Evolutionary conservation across 495 filamentous ascomycete species (phyloP).

Genomic region (Aspergillus haitiensis): DNA sequence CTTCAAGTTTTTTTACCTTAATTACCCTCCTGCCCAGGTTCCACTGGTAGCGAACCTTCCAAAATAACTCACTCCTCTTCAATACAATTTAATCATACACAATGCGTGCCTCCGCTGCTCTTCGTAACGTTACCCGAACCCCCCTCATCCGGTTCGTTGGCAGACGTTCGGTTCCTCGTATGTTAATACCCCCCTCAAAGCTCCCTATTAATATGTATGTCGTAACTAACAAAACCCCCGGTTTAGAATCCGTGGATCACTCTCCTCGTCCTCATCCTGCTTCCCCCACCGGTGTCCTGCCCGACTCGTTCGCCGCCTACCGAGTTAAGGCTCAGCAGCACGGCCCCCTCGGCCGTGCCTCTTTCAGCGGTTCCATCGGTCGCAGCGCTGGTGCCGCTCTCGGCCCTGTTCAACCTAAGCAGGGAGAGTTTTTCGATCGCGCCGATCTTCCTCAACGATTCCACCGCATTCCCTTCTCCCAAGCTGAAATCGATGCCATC

Average conservation of each 20-base stretch:
- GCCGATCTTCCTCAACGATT: conserved; percentile 83
- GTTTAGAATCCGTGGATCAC: conserved; percentile 68
- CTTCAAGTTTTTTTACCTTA: background rate
- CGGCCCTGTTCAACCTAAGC: conserved; percentile 65
- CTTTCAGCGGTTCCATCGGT: conserved; percentile 59
- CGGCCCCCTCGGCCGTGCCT: conserved; percentile 66
- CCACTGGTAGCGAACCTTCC: background rate
- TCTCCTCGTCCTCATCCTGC: conserved; percentile 62
- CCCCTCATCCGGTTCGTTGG: conserved; percentile 92
- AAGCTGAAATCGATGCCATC: conserved; percentile 90
- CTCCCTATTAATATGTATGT: background rate
- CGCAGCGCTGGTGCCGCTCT: conserved; percentile 63
- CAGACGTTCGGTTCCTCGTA: conserved; percentile 80
- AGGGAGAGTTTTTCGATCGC: conserved; percentile 84
- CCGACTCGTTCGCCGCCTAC: conserved; percentile 85
- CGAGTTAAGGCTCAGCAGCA: conserved; percentile 91
- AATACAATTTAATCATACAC: conserved; percentile 29
- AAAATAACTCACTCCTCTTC: conserved; percentile 12
- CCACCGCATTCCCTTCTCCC: conserved; percentile 65
- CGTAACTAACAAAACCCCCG: conserved; percentile 12
- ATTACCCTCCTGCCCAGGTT: conserved; percentile 23
- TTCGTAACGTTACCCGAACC: conserved; percentile 69
- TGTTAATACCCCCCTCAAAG: conserved; percentile 31
- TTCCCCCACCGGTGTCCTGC: conserved; percentile 60
- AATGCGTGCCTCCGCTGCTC: conserved; percentile 66